Base-by-base conservation (phyloP, 257 asterid genomes). In the Solanum ossicruentum region DNA sequence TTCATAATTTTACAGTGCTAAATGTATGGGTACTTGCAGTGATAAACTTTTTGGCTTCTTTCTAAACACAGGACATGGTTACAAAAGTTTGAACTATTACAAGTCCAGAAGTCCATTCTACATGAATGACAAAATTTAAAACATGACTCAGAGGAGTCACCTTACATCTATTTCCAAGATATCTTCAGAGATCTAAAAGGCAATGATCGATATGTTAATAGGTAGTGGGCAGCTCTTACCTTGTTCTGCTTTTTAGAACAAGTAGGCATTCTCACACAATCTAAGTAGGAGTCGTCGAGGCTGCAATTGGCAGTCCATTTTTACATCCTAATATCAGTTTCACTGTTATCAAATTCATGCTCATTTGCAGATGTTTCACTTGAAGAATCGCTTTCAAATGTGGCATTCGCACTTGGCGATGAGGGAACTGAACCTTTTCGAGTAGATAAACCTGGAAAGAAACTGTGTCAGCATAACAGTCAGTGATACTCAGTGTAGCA, bases 281-380 rank as follows among this genome's bases (percentile, higher is more conserved):
- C 83, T 28, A 78, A 78, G 83, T 16, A 26, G 83, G 65, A 78
- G 28, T 16, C 57, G 49, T 16, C 57, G 28, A 72, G 56, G 66
- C 47, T 16, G 63, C 82, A 26, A 77, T 77, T 51, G 65, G 65
- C 63, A 77, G 65, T 49, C 21, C 65, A 21, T 26, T 12, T 51
- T 51, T 51, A 51, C 26, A 77, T 77, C 47, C 82, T 77, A 77
- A 51, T 47, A 26, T 55, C 49, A 52, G 56, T 77, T 70, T 77
- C 16, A 36, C 65, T 52, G 66, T 52, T 52, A 52, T 78, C 65
- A 23, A 28, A 26, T 21, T 52, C 83, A 81, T 96, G 97, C 89
- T 96, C 98, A 15, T 92, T 93, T 47, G 97, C 97, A 18, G 97
- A 91, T 71, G 99, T 92, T 87, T 94, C 98, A 66, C 98, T 91